These are phyloP conservation scores for Ustilago nuda DNA, from an alignment of 1,284 basidiomycete genomes.

Conservation along the genomic window DNA sequence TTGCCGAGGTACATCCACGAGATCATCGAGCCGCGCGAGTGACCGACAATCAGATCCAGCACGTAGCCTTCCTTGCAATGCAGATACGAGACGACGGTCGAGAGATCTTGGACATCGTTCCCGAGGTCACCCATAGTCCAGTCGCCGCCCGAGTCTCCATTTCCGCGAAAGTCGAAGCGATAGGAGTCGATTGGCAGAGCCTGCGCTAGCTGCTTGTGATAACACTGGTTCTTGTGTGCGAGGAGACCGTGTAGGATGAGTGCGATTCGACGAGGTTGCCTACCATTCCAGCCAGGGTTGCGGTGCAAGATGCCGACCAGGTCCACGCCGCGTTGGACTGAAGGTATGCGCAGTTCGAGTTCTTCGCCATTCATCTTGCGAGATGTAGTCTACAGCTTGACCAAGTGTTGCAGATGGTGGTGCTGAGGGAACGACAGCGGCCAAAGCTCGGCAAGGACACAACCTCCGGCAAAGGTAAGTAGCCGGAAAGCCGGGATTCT, in stretches of 20 bases:
- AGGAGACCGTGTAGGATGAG: constrained; percentile 58
- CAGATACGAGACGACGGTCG: constrained; percentile 26
- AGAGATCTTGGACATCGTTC: constrained; percentile 37
- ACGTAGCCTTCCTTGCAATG: constrained; percentile 12
- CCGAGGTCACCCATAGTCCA: constrained; percentile 30
- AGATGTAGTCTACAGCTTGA: background rate
- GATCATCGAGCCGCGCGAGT: constrained; percentile 34
- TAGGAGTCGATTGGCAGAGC: constrained; percentile 80
- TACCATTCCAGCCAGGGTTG: background rate
- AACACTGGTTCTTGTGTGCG: constrained; percentile 76
- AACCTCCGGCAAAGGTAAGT: background rate
- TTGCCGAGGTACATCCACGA: constrained; percentile 36
- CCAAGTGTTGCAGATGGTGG: background rate
- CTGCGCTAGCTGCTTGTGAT: constrained; percentile 78
- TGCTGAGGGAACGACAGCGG: background rate
- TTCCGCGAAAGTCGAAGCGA: constrained; percentile 80
- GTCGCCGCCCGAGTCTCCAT: constrained; percentile 27
- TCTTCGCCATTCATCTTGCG: constrained; percentile 13
- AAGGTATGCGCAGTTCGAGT: constrained; percentile 22
- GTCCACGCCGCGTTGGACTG: constrained; percentile 13
- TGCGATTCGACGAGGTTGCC: constrained; percentile 28
- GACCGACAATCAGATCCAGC: constrained; percentile 30
- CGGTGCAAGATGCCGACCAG: constrained; percentile 29
- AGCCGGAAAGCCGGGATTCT: constrained; percentile 2
- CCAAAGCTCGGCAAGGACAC: background rate